These are phyloP conservation scores for Pugionium dolabratum DNA, from an alignment of 345 rosid species.

Conservation along the genomic window DNA sequence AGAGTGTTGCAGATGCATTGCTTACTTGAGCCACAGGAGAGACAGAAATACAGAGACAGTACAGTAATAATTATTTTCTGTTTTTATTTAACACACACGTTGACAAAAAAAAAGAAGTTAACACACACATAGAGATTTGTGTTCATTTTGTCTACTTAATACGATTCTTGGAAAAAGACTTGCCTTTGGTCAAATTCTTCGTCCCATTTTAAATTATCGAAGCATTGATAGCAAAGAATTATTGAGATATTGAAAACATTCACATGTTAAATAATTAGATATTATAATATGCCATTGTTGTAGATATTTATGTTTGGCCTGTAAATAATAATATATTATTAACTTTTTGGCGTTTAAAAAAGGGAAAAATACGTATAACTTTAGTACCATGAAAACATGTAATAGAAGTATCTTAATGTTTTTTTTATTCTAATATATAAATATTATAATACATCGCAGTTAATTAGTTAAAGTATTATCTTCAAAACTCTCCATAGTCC, in stretches of 20 bases:
- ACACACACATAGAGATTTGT: constrained; percentile 15
- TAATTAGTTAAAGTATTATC: not conserved
- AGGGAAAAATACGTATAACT: not conserved
- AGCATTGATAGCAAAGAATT: too few species aligned
- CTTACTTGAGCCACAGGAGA: too few species aligned
- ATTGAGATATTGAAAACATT: not conserved
- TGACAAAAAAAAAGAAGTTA: too few species aligned
- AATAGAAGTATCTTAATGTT: not conserved
- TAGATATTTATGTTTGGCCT: too few species aligned
- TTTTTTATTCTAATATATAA: not conserved
- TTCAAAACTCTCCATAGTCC: not conserved
- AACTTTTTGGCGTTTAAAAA: too few species aligned
- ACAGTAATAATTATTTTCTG: constrained; percentile 16
- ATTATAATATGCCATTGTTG: too few species aligned
- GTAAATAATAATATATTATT: too few species aligned
- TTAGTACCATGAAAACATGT: not conserved
- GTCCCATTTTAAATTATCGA: constrained; percentile 9
- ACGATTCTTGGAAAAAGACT: constrained; percentile 29
- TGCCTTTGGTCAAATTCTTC: constrained; percentile 34
- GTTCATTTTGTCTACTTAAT: constrained; percentile 20
- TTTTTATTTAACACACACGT: not conserved
- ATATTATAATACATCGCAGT: not conserved
- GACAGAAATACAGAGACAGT: not conserved
- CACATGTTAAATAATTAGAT: too few species aligned
- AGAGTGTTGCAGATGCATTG: too few species aligned